Percentiles rank a stretch among this genome's conserved stretches.
These are phyloP conservation scores for Termitomyces sp. DNA, from an alignment of 768 basidiomycete species.

Conservation along the genomic window DNA sequence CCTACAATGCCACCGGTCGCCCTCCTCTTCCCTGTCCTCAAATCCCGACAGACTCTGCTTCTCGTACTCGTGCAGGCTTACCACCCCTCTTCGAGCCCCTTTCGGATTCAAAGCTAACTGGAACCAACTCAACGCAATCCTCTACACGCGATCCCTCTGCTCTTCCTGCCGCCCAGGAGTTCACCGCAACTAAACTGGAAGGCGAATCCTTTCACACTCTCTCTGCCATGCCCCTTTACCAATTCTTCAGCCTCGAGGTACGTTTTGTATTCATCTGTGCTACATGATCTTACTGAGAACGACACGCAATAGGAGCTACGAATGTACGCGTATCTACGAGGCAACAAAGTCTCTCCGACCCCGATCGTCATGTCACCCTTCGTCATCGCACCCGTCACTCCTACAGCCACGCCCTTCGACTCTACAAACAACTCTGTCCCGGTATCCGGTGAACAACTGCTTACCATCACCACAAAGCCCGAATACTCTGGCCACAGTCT, in stretches of 20 bases:
- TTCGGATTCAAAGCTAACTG: slow-evolving; percentile 1
- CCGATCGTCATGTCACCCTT: slow-evolving; percentile 25
- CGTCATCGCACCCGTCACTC: not conserved
- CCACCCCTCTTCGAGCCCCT: slow-evolving; percentile 50
- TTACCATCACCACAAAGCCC: slow-evolving; percentile 32
- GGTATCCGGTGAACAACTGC: slow-evolving; percentile 25
- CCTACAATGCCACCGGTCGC: slow-evolving; percentile 41
- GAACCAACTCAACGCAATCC: not conserved
- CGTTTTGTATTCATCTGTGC: slow-evolving; percentile 12
- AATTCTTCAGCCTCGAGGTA: slow-evolving; percentile 39
- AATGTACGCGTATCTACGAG: slow-evolving; percentile 33
- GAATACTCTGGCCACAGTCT: slow-evolving; percentile 41
- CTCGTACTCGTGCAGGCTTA: slow-evolving; percentile 41
- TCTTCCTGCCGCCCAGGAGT: slow-evolving; percentile 21
- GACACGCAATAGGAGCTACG: slow-evolving; percentile 37
- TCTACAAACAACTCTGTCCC: slow-evolving; percentile 8
- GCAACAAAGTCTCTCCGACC: slow-evolving; percentile 27
- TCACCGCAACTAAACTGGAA: slow-evolving; percentile 9
- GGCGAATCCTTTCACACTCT: slow-evolving; percentile 33
- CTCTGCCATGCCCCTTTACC: slow-evolving; percentile 31
- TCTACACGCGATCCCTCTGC: slow-evolving; percentile 18
- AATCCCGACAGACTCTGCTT: slow-evolving; percentile 39
- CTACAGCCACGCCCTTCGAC: not conserved
- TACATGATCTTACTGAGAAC: not conserved
- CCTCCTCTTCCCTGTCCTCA: slow-evolving; percentile 47